These are phyloP conservation scores for Abelmoschus esculentus DNA, from an alignment of 345 rosid species.

Conservation along the genomic window DNA sequence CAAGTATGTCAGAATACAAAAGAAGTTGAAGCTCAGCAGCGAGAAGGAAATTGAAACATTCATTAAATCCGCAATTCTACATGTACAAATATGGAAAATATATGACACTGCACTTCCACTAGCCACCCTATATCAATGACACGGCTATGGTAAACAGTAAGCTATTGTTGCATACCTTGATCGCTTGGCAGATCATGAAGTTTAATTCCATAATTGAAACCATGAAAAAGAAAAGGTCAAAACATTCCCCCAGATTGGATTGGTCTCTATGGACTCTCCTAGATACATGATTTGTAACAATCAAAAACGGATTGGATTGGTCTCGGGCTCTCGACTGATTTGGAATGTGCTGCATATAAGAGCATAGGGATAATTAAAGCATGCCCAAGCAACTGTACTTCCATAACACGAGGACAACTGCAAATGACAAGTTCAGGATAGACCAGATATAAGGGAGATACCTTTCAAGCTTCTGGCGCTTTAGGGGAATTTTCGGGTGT, in stretches of 20 bases:
- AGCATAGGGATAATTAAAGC: constrained; percentile 7
- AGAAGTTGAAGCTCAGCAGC: too few relatives aligned
- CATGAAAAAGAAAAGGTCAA: neutral
- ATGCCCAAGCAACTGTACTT: constrained; percentile 2
- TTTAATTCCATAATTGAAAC: neutral
- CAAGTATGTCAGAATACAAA: too few relatives aligned
- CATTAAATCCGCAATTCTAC: neutral
- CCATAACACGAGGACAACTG: neutral
- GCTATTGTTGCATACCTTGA: neutral
- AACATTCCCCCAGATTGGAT: constrained; percentile 16
- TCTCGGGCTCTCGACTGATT: constrained; percentile 7
- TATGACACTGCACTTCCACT: neutral
- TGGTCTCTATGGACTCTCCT: constrained; percentile 12
- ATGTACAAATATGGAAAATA: neutral
- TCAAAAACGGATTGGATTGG: constrained; percentile 11
- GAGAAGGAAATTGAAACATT: too few relatives aligned
- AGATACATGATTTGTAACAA: constrained; percentile 17
- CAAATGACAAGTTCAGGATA: neutral
- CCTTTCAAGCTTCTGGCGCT: constrained; percentile 24
- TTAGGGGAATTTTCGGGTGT: constrained; percentile 86
- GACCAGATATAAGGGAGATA: neutral
- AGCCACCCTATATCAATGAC: neutral
- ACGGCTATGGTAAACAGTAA: neutral
- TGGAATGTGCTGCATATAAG: constrained; percentile 22
- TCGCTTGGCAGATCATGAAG: neutral